These are phyloP conservation scores for Hygrophila difformis DNA, from an alignment of 257 asterid genomes.

Conservation along the genomic window DNA sequence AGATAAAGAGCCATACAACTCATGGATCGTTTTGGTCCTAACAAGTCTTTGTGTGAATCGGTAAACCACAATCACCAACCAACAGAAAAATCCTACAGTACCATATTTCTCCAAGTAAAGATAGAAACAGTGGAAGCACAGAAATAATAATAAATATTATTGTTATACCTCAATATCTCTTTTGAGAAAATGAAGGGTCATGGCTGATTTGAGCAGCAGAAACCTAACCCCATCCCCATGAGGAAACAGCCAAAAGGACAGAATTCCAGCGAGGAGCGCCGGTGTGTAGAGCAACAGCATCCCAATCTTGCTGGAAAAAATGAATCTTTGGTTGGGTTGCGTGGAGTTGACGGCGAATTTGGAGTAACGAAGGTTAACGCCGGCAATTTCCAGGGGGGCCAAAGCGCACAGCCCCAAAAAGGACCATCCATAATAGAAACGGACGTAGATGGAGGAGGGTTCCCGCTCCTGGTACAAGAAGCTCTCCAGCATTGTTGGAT, in stretches of 20 bases:
- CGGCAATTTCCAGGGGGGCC: conserved; percentile 37
- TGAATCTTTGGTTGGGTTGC: not conserved
- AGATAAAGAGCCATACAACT: too few relatives aligned
- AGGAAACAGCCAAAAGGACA: conserved; percentile 41
- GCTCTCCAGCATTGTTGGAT: too few relatives aligned
- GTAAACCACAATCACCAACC: too few relatives aligned
- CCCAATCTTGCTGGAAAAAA: conserved; percentile 46
- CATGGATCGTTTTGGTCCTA: too few relatives aligned
- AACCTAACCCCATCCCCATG: conserved; percentile 37
- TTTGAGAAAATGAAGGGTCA: conserved; percentile 58
- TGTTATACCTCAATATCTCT: conserved; percentile 62
- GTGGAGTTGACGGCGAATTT: conserved; percentile 32
- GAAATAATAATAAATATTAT: too few relatives aligned
- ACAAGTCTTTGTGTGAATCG: too few relatives aligned
- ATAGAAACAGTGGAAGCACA: too few relatives aligned
- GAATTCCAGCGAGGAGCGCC: conserved; percentile 38
- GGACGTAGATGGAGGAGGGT: conserved; percentile 27
- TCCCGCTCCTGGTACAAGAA: conserved; percentile 24
- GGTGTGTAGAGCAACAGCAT: conserved; percentile 60
- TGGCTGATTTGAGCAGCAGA: conserved; percentile 41
- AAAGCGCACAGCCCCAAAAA: conserved; percentile 17
- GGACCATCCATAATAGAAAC: conserved; percentile 24
- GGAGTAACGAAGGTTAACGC: conserved; percentile 64
- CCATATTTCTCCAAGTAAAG: too few relatives aligned
- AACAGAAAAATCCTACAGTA: too few relatives aligned